These are phyloP conservation scores for Sarocladiaceae sp. DNA, from an alignment of 2,329 filamentous ascomycete genomes.

Conservation along the genomic window DNA sequence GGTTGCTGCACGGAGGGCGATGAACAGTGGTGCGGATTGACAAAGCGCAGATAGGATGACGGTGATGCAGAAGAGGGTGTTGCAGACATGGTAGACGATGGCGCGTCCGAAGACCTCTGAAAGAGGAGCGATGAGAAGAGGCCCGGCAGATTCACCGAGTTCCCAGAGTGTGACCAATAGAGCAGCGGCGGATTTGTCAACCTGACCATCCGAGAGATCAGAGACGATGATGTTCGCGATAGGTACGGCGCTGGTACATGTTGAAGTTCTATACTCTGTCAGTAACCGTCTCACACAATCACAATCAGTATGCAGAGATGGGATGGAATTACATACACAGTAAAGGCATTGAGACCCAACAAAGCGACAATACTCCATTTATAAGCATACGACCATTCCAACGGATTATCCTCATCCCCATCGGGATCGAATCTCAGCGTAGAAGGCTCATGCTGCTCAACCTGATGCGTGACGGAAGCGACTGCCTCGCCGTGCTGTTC, in stretches of 20 bases:
- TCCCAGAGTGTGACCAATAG: conserved; percentile 70
- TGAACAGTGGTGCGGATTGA: conserved; percentile 40
- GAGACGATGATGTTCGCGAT: conserved; percentile 46
- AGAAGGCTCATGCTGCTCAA: not conserved
- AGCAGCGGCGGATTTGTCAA: conserved; percentile 43
- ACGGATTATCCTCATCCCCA: conserved; percentile 36
- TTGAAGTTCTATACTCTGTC: conserved; percentile 45
- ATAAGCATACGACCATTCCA: conserved; percentile 47
- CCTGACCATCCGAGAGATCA: conserved; percentile 33
- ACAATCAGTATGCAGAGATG: not conserved
- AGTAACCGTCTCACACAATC: too few species aligned
- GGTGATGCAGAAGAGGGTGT: conserved; percentile 44
- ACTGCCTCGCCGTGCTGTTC: conserved; percentile 6
- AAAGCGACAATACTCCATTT: conserved; percentile 51
- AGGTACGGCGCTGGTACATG: conserved; percentile 52
- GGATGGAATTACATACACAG: conserved; percentile 39
- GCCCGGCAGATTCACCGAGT: conserved; percentile 60
- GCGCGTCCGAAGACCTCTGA: conserved; percentile 57
- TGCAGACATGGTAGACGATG: conserved; percentile 49
- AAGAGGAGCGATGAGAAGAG: conserved; percentile 56
- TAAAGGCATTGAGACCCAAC: conserved; percentile 51
- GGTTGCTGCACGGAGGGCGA: conserved; percentile 51
- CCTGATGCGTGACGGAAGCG: not conserved
- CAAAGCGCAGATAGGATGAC: conserved; percentile 44
- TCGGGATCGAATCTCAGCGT: conserved; percentile 9